Conservation (phyloP, 192 early-diverging fungal genomes). For the Chytriomyces sp. region DNA sequence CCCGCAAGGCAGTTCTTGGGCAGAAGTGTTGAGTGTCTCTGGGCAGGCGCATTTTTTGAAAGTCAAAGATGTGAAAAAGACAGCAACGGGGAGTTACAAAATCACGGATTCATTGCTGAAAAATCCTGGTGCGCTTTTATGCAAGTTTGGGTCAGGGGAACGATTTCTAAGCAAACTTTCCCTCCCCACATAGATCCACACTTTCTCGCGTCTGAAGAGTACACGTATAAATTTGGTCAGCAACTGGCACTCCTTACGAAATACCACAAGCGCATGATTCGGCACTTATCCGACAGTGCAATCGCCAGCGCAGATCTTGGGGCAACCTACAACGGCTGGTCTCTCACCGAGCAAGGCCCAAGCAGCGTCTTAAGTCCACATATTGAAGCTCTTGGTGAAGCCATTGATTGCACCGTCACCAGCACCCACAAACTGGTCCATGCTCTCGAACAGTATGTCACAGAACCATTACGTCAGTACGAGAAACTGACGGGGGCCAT, state of each 20-base stretch:
- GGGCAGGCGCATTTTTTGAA: constrained; percentile 46
- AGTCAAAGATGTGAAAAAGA: constrained; percentile 38
- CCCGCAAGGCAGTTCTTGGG: constrained; percentile 40
- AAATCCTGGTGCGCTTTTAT: constrained; percentile 42
- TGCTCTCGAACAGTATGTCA: constrained; percentile 76
- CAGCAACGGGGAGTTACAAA: constrained; percentile 28
- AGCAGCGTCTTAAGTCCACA: constrained; percentile 69
- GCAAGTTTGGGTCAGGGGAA: not conserved
- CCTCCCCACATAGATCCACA: constrained; percentile 62
- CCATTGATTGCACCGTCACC: constrained; percentile 82
- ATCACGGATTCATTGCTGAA: constrained; percentile 44
- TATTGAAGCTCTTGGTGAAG: constrained; percentile 92
- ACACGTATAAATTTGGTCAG: constrained; percentile 83
- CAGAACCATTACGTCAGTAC: constrained; percentile 87
- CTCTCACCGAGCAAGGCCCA: constrained; percentile 71
- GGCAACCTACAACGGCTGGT: constrained; percentile 93
- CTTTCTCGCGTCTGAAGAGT: constrained; percentile 90
- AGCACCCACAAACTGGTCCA: constrained; percentile 72
- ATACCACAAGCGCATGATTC: constrained; percentile 74
- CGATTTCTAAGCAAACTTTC: not conserved
- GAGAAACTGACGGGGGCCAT: constrained; percentile 86
- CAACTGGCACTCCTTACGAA: constrained; percentile 81
- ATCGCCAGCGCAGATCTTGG: constrained; percentile 86
- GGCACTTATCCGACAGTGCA: constrained; percentile 68
- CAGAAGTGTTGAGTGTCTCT: constrained; percentile 42